Evolutionary conservation across 78 protist species (phyloP), one percentile per base, ranked within the genome.

Genomic region (Dictyostelium capitatum): DNA sequence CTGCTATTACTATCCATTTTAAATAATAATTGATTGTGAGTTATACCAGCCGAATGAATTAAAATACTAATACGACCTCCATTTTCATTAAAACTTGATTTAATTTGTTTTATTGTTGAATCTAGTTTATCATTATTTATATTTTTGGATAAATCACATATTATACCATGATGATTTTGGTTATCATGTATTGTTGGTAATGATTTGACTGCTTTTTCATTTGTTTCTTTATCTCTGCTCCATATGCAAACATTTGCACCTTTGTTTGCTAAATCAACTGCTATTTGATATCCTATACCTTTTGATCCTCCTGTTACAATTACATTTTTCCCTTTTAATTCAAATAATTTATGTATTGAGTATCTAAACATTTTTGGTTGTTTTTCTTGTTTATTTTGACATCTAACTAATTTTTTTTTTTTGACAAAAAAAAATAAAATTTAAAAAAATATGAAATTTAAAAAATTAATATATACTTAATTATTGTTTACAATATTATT

Each of bases 261-360:
- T 41, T 25, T 41, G 3, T 32, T 41, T 3, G 95, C 85, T 4
- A 90, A 51, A 37, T 74, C 80, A 6, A 48, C 4, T 32, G 95
- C 83, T 1, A 90, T 90, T 15, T 69, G 87, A 15, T 37, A 46
- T 20, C 95, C 95, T 14, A 90, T 79, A 48, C 95, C 95, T 79
- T 80, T 90, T 12, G 78, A 28, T 7, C 95, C 95, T 43, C 95
- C 95, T 10, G 92, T 83, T 3, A 83, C 64, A 4, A 83, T 32
- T 12, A 70, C 48, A 32, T 54, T 54, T 25, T 10, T 54, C 7
- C 83, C 83, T 4, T n/a, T 23, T 74, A 74, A 74, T 48, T 74
- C 51, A 25, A 48, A 74, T 23, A 43, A 41, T 46, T 19, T 48
- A n/a, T 15, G 47, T 5, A 65, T 30, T 30, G 73, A 65, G 28